phyloP scores from a whole-genome alignment of 1,284 basidiomycete species.

The Porogramme epimiltina region DNA sequence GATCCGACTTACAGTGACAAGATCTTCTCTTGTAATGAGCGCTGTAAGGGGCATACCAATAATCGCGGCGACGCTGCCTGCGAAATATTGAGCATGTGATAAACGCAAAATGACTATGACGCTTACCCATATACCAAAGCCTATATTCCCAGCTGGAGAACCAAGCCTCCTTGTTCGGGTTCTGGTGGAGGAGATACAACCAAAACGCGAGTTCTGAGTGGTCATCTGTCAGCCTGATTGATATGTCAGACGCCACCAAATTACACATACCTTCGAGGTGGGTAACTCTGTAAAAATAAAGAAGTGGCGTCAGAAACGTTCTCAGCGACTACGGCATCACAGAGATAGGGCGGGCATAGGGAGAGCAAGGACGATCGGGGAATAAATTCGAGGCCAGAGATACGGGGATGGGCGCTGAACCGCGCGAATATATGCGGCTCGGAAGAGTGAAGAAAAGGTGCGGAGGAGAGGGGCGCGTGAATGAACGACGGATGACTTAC shows the following conservation, averaged over 20 bases:
- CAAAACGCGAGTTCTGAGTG: slow-evolving; percentile 70
- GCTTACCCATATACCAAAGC: slow-evolving; percentile 42
- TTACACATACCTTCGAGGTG: slow-evolving; percentile 68
- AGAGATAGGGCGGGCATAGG: too few relatives aligned
- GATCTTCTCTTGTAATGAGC: slow-evolving; percentile 52
- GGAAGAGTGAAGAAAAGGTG: too few relatives aligned
- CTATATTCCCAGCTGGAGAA: slow-evolving; percentile 49
- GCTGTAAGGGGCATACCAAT: slow-evolving; percentile 70
- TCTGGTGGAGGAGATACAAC: slow-evolving; percentile 75
- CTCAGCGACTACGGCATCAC: too few relatives aligned
- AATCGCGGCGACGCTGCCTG: slow-evolving; percentile 63
- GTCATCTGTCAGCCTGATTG: background rate
- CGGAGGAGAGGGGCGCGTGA: too few relatives aligned
- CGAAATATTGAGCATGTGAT: background rate
- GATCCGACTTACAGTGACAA: slow-evolving; percentile 48
- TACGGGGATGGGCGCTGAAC: too few relatives aligned
- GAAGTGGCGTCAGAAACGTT: background rate
- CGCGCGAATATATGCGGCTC: too few relatives aligned
- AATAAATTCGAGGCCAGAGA: too few relatives aligned
- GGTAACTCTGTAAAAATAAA: slow-evolving; percentile 52
- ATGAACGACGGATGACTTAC: slow-evolving; percentile 41
- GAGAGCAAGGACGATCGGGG: too few relatives aligned
- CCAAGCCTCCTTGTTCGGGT: slow-evolving; percentile 66
- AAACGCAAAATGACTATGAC: background rate
- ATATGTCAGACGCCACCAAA: background rate